Conservation (phyloP, 2,329 filamentous ascomycete genomes). For the Claviceps arundinis region DNA sequence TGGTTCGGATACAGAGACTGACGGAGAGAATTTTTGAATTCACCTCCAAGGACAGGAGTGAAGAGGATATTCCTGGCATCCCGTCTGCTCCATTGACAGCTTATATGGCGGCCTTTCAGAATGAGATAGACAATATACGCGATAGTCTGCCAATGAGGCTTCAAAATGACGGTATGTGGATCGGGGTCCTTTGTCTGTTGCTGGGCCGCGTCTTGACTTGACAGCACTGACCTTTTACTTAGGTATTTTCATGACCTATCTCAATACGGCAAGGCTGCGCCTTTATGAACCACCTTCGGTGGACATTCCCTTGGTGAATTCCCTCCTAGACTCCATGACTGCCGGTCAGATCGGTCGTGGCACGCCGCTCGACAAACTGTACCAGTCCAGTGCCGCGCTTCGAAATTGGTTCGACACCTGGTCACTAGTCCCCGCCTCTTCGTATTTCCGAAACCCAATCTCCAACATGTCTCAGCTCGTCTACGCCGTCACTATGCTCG, state of each 20-base stretch:
- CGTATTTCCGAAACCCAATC: constrained; percentile 34
- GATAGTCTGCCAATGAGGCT: constrained; percentile 22
- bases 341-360: constrained; percentile 22
- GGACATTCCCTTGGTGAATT: constrained; percentile 26
- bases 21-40: constrained; percentile 35
- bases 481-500: constrained; percentile 36
- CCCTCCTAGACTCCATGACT: constrained; percentile 29
- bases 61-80: constrained; percentile 21
- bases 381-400: constrained; percentile 32
- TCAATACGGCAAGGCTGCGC: constrained; percentile 27
- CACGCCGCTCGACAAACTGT: constrained; percentile 35
- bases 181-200: not conserved
- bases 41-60: constrained; percentile 20
- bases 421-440: constrained; percentile 27
- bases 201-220: not conserved
- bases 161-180: constrained; percentile 24
- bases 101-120: constrained; percentile 32
- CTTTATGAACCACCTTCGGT: constrained; percentile 35
- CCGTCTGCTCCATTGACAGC: constrained; percentile 28
- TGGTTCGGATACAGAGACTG: constrained; percentile 36
- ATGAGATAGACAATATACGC: constrained; percentile 29
- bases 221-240: not conserved
- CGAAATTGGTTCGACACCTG: constrained; percentile 36
- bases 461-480: constrained; percentile 31
- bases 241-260: constrained; percentile 13